A percentile compares a stretch with the other conserved stretches of the same genome.
phyloP scores from a whole-genome alignment of 345 rosid species.

The Iberis pinnata region DNA sequence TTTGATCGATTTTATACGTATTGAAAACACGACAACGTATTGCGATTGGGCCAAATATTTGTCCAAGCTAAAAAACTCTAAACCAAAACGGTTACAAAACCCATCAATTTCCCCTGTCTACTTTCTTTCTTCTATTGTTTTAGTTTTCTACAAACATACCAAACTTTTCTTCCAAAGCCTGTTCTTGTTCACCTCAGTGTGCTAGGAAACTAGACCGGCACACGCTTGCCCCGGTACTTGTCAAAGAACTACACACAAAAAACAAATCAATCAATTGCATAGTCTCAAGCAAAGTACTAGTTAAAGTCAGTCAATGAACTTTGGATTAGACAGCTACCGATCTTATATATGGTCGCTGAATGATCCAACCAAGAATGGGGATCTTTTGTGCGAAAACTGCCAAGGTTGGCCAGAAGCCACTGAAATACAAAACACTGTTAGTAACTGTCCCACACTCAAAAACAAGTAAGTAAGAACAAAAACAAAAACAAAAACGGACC shows the following conservation, averaged over 20 bases:
- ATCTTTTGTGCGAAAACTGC: slow-evolving; percentile 85
- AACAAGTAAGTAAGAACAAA: neutral
- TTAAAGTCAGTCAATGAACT: neutral
- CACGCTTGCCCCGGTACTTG: slow-evolving; percentile 36
- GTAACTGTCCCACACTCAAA: neutral
- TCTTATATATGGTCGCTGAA: slow-evolving; percentile 82
- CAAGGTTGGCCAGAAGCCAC: slow-evolving; percentile 99
- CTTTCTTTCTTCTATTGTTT: slow-evolving; percentile 16
- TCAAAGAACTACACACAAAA: slow-evolving; percentile 30
- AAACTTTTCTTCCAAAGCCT: slow-evolving; percentile 16
- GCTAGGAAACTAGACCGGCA: slow-evolving; percentile 20
- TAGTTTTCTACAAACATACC: slow-evolving; percentile 21
- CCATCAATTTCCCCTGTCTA: too few relatives aligned
- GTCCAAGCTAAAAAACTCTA: too few relatives aligned
- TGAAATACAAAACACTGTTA: slow-evolving; percentile 28
- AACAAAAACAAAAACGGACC: slow-evolving; percentile 35
- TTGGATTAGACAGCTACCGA: slow-evolving; percentile 41
- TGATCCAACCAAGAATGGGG: slow-evolving; percentile 88
- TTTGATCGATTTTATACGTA: too few relatives aligned
- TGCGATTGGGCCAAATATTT: too few relatives aligned
- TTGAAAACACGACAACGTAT: too few relatives aligned
- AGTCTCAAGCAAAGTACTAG: neutral
- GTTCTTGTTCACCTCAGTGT: slow-evolving; percentile 8
- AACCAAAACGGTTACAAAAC: too few relatives aligned
- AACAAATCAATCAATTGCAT: neutral